Evolutionary conservation across 331 rosid species (phyloP).

Genomic region (Dryas integrifolia): DNA sequence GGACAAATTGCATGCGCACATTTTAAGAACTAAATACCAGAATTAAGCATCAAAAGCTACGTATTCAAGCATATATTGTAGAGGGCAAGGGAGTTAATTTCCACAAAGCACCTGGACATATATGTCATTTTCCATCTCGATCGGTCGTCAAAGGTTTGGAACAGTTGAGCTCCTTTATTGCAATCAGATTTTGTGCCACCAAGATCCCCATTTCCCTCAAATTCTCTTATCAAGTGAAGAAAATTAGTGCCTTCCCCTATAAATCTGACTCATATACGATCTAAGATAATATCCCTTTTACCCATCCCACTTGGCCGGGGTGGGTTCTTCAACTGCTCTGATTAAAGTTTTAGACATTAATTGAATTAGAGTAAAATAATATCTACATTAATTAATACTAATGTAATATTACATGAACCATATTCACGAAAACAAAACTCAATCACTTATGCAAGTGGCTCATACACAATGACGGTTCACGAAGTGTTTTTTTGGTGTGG

Average conservation of each 20-base stretch:
- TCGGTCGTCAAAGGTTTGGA: not conserved
- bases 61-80: not conserved
- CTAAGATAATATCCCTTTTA: not conserved
- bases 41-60: not conserved
- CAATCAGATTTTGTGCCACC: constrained; percentile 19
- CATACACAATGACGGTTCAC: no score
- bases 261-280: not conserved
- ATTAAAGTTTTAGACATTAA: not conserved
- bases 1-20: not conserved
- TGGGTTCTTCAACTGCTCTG: not conserved
- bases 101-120: no score
- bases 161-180: constrained; percentile 1
- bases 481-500: no score
- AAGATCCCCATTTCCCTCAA: not conserved
- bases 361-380: no score
- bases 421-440: no score
- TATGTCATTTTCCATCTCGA: not conserved
- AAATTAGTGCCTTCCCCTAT: not conserved
- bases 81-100: no score
- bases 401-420: no score
- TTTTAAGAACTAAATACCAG: not conserved
- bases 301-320: not conserved
- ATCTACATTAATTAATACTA: no score
- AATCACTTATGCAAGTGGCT: no score
- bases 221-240: not conserved